Evolutionary conservation across 2,329 filamentous ascomycete genomes (phyloP).

Genomic region (Microdochium bolleyi): DNA sequence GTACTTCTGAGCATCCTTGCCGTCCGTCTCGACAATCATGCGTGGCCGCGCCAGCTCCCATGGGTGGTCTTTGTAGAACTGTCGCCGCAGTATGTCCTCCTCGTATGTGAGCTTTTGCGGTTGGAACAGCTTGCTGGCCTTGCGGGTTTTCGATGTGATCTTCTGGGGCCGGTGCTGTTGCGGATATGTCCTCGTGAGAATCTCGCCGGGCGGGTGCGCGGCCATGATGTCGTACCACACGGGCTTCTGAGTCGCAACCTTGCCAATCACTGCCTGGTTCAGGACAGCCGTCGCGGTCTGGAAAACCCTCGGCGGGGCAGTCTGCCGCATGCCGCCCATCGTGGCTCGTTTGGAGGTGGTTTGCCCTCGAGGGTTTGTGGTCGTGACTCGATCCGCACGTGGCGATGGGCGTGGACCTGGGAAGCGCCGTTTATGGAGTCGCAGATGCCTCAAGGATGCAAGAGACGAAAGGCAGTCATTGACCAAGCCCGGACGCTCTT

Average conservation of each 20-base stretch:
- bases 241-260: constrained; percentile 22
- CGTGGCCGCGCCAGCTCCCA: constrained; percentile 92
- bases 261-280: constrained; percentile 21
- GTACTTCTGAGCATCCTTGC: constrained; percentile 66
- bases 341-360: constrained; percentile 5
- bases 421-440: no score
- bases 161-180: constrained; percentile 27
- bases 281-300: constrained; percentile 29
- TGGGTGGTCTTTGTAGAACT: constrained; percentile 90
- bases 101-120: constrained; percentile 72
- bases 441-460: no score
- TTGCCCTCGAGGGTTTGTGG: constrained; percentile 1
- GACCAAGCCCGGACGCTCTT: no score
- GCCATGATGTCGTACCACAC: constrained; percentile 45
- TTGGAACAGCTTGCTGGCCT: constrained; percentile 70
- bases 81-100: constrained; percentile 72
- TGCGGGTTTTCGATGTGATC: constrained; percentile 35
- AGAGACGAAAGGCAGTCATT: no score
- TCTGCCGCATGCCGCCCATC: constrained; percentile 24
- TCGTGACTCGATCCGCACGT: no score
- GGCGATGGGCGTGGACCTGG: no score
- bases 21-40: constrained; percentile 76
- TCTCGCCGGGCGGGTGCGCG: constrained; percentile 49
- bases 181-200: constrained; percentile 42
- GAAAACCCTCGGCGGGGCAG: constrained; percentile 32